Base-by-base conservation (phyloP, 2,329 filamentous ascomycete species). In the Epichloe hybrida region DNA sequence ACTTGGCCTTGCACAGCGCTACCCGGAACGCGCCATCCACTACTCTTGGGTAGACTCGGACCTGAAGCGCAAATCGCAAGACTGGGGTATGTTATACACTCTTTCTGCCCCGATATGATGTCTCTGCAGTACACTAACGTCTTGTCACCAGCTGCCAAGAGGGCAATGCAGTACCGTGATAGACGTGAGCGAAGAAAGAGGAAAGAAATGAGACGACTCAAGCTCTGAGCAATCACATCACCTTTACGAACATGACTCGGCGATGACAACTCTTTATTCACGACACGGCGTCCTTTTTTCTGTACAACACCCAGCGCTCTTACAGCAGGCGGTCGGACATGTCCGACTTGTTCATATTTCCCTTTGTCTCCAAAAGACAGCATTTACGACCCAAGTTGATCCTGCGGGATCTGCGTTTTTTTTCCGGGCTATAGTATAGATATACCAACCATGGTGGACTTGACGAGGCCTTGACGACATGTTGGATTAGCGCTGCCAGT, bases 1-100 rank as follows among this genome's bases (percentile, higher is more conserved):
- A 1, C 57, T 69, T 27, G 67, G 67, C 1, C 59, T 69, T 11
- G 66, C 63, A 0, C 67, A 69, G 49, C 64, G 73, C n/a, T 75
- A 70, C 51, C 73, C 73, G 2, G 72, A 75, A 51, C 65, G 70
- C 27, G 72, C 72, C 6, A 61, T 74, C 38, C 60, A 65, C 37
- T 75, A 75, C 56, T 48, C 59, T 4, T 75, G 72, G 72, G 68
- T 75, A 13, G 62, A 67, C 7, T 49, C 59, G 2, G 64, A 69
- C 44, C 55, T 69, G 47, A 70, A 70, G 56, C 53, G 57, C 43
- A 62, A 65, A 38, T 66, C 69, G 7, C 61, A 62, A 50, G 61
- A 68, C 50, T 65, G 70, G 58, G 65, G 72, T 73, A 61, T 61
- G 71, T 70, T 27, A 17, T 23, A 27, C 15, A 23, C 34, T 17